Conservation (phyloP, 2,329 filamentous ascomycete species). For the Colletotrichum kahawae region DNA sequence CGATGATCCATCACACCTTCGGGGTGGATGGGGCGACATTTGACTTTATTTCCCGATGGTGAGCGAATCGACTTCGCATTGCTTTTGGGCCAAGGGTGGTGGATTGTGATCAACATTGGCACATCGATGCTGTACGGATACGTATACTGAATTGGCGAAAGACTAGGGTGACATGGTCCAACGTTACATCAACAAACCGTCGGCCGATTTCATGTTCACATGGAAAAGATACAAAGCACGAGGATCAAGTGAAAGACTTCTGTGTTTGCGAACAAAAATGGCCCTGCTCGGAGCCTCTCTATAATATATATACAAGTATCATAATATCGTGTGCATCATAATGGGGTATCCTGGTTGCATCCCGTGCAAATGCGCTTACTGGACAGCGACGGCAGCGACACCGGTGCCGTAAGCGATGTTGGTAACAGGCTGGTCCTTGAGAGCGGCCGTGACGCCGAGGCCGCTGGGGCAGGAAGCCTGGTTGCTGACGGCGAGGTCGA, state of each 20-base stretch:
- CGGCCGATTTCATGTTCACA: neutral
- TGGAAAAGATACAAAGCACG: neutral
- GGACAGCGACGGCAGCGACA: constrained; percentile 26
- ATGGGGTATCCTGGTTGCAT: neutral
- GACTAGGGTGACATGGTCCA: neutral
- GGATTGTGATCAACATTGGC: neutral
- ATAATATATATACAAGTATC: constrained; percentile 17
- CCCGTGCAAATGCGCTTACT: constrained; percentile 1
- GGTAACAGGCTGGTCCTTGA: constrained; percentile 47
- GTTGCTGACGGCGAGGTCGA: constrained; percentile 53
- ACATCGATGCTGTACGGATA: neutral
- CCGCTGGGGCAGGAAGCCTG: constrained; percentile 54
- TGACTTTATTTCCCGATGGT: neutral
- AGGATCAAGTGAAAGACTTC: neutral
- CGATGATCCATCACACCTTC: neutral
- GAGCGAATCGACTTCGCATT: neutral
- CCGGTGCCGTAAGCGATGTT: constrained; percentile 60
- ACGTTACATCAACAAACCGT: neutral
- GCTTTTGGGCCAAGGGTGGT: neutral
- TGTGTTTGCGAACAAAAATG: neutral
- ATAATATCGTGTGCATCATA: constrained; percentile 14
- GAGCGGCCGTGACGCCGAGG: constrained; percentile 38
- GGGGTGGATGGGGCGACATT: neutral
- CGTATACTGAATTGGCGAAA: neutral
- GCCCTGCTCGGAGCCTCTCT: neutral